Evolutionary conservation across 2,329 filamentous ascomycete species (phyloP), one percentile per base, ranked within the genome.

Genomic region (Botrytis tulipae): DNA sequence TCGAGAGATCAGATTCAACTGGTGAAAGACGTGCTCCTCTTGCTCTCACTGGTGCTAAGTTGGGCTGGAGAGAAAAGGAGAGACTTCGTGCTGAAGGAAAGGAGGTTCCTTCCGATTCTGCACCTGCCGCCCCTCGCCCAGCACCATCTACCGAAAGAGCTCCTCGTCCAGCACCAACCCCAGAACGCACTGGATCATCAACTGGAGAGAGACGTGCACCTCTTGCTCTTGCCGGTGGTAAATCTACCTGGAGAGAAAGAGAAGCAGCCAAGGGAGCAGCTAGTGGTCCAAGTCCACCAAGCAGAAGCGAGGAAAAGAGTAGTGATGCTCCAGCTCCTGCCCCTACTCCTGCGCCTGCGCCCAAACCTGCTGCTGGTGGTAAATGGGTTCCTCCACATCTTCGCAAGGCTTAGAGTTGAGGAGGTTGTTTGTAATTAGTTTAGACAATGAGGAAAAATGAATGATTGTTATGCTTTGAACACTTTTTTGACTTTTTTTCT

Each of bases 21-120:
- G 32, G 57, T 10, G 57, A 60, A 35, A 46, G 70, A 65, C 59
- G 40, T 51, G 42, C 70, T 51, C 87, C 85, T 75, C 85, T 93
- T 75, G 82, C 85, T 71, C 87, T 93, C 70, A 82, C 87, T 74
- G 88, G 88, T 77, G 85, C 80, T 82, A 90, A 89, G 83, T 59
- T 70, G 67, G 88, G 86, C 79, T 94, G 92, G 92, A 81, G 91
- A 93, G 91, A 93, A 37, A 90, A 91, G 78, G 88, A 93, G 82
- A 89, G 88, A 68, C 82, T 83, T 69, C 84, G 82, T 78, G 79
- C 79, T 20, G 78, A 78, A 61, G 79, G 76, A 37, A 76, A 76
- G 51, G 76, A 74, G 46, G 77, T 80, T 51, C 73, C 75, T 46
- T 71, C 76, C 20, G 57, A 62, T 70, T n/a, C 35, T 25, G 48